These are phyloP conservation scores for Blumeriella jaapii DNA, from an alignment of 2,329 filamentous ascomycete species.

Conservation along the genomic window DNA sequence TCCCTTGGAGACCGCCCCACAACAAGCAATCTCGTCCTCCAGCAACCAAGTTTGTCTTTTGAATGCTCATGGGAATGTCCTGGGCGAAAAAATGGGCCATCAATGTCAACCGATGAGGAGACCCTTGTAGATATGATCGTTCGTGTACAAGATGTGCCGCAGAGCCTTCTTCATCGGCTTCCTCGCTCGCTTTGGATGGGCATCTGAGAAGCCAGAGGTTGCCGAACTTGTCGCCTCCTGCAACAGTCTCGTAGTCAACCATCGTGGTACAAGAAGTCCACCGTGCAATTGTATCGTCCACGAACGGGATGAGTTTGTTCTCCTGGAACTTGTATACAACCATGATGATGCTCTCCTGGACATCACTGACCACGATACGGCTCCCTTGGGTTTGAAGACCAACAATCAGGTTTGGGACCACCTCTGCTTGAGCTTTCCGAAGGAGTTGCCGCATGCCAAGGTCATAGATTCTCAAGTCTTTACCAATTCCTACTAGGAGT, in stretches of 20 bases:
- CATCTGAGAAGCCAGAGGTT: conserved; percentile 90
- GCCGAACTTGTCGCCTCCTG: conserved; percentile 94
- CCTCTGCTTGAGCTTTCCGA: conserved; percentile 77
- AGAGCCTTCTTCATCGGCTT: conserved; percentile 84
- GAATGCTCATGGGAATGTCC: conserved; percentile 82
- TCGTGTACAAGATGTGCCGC: conserved; percentile 88
- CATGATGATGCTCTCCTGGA: conserved; percentile 83
- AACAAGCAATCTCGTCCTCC: conserved; percentile 85
- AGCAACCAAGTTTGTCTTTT: conserved; percentile 80
- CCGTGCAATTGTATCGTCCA: conserved; percentile 76
- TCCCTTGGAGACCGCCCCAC: conserved; percentile 92
- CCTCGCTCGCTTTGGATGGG: conserved; percentile 73
- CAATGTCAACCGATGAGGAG: conserved; percentile 71
- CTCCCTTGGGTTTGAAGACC: conserved; percentile 82
- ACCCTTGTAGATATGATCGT: conserved; percentile 78
- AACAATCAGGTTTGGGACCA: conserved; percentile 72
- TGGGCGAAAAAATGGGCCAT: conserved; percentile 85
- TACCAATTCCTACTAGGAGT: conserved; percentile 74
- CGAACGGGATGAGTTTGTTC: conserved; percentile 87
- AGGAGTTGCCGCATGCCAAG: conserved; percentile 86
- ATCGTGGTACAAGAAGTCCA: conserved; percentile 89
- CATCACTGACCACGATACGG: conserved; percentile 83
- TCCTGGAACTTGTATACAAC: conserved; percentile 88
- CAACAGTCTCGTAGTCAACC: conserved; percentile 94
- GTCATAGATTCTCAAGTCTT: conserved; percentile 77